A percentile compares a stretch with the other conserved stretches of the same genome.
Conservation (phyloP, 306 rosid species). For the Vachellia collinsii region DNA sequence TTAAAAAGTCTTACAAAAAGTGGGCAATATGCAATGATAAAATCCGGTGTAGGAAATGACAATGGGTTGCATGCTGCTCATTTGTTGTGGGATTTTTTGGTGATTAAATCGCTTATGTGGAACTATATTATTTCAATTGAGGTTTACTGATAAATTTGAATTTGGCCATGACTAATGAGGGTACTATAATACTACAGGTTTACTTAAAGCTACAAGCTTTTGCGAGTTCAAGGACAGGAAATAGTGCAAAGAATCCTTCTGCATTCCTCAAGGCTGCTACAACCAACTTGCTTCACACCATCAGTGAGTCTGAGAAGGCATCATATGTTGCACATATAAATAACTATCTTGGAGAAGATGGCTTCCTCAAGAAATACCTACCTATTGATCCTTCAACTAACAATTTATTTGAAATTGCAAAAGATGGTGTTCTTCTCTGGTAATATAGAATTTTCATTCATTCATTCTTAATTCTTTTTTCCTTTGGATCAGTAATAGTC, state of each 20-base stretch:
- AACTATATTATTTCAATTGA: not conserved
- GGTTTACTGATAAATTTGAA: conserved; percentile 4
- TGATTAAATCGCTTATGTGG: too few species aligned
- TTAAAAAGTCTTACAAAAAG: too few species aligned
- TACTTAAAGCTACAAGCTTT: conserved; percentile 81
- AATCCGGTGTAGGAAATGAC: too few species aligned
- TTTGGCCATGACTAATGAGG: not conserved
- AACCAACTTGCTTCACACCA: conserved; percentile 95
- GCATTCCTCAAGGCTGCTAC: conserved; percentile 97
- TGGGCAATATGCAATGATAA: too few species aligned
- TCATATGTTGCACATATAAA: conserved; percentile 93
- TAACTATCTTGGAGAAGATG: conserved; percentile 82
- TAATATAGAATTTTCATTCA: conserved; percentile 27
- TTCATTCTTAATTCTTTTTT: not conserved
- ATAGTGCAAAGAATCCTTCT: conserved; percentile 76
- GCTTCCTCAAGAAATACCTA: conserved; percentile 74
- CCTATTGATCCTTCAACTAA: conserved; percentile 90
- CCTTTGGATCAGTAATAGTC: not conserved
- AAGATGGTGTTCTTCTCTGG: conserved; percentile 99
- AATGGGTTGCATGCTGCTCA: too few species aligned
- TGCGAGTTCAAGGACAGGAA: conserved; percentile 78
- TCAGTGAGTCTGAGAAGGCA: conserved; percentile 96
- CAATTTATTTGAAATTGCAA: conserved; percentile 83
- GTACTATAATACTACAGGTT: conserved; percentile 53
- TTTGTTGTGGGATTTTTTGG: not conserved